phyloP scores from a whole-genome alignment of 805 yeast species.

The Metschnikowia similis region DNA sequence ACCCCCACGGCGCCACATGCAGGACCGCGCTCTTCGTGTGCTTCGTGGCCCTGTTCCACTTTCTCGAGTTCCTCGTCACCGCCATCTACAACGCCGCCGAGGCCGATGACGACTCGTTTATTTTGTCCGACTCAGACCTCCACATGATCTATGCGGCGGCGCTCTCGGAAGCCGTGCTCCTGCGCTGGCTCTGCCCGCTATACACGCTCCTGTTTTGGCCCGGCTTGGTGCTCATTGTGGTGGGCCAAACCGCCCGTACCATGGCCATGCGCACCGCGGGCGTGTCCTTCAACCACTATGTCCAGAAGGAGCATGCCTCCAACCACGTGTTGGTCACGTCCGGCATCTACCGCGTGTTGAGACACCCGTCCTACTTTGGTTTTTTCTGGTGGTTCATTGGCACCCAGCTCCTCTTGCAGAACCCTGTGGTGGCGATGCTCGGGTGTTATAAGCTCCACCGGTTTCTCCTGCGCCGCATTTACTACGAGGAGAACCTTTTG shows the following conservation, averaged over 20 bases:
- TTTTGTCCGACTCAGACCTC: conserved; percentile 30
- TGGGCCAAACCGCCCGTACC: conserved; percentile 69
- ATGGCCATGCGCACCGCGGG: conserved; percentile 87
- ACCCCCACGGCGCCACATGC: background rate
- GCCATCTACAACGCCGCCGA: conserved; percentile 65
- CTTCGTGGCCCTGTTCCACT: conserved; percentile 56
- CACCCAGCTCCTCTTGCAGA: conserved; percentile 65
- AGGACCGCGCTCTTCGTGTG: conserved; percentile 11
- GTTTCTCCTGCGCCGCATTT: conserved; percentile 68
- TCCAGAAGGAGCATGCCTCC: conserved; percentile 47
- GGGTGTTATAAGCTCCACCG: conserved; percentile 58
- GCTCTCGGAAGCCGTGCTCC: conserved; percentile 11
- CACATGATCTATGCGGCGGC: conserved; percentile 19
- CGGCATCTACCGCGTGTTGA: conserved; percentile 61
- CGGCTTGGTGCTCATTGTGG: conserved; percentile 47
- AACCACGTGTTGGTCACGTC: conserved; percentile 66
- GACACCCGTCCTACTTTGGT: conserved; percentile 93
- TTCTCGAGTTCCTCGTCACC: conserved; percentile 77
- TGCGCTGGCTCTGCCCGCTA: background rate
- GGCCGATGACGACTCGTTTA: conserved; percentile 58
- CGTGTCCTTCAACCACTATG: conserved; percentile 76
- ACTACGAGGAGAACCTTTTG: conserved; percentile 64
- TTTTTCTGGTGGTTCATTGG: conserved; percentile 94
- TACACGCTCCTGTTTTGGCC: conserved; percentile 7
- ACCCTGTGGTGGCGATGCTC: conserved; percentile 52